Evolutionary conservation across 2,329 filamentous ascomycete species (phyloP).

Genomic region (Aspergillus sp.): DNA sequence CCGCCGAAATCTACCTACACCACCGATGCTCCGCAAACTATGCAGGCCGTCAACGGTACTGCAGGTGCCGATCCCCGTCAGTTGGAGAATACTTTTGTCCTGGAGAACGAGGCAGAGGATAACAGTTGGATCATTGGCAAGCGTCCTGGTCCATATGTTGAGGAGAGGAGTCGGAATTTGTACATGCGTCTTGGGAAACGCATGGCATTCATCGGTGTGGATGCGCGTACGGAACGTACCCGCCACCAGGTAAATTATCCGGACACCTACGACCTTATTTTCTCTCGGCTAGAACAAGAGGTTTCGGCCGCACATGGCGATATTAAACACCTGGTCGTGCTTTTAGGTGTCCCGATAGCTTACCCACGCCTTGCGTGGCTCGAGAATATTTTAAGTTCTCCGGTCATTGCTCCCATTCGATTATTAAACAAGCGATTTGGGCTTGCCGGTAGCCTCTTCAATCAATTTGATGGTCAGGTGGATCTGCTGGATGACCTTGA

Average conservation of each 20-base stretch:
- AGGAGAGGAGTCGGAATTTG: conserved; percentile 60
- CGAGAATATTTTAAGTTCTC: conserved; percentile 85
- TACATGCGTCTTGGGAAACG: conserved; percentile 65
- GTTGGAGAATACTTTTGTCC: conserved; percentile 71
- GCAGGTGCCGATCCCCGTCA: conserved; percentile 67
- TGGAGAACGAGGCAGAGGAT: conserved; percentile 58
- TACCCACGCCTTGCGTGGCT: conserved; percentile 84
- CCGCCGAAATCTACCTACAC: conserved; percentile 85
- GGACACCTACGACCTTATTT: conserved; percentile 63
- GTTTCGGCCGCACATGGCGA: conserved; percentile 52
- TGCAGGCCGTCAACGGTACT: conserved; percentile 49
- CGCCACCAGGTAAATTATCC: conserved; percentile 89
- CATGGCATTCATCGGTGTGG: conserved; percentile 62
- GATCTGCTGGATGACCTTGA: conserved; percentile 66
- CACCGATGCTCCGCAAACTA: conserved; percentile 64
- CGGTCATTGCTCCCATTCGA: conserved; percentile 83
- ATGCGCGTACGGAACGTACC: conserved; percentile 71
- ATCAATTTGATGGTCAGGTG: conserved; percentile 80
- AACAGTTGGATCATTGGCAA: conserved; percentile 75
- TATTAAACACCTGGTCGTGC: conserved; percentile 63
- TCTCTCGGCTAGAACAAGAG: conserved; percentile 55
- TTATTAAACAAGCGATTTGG: conserved; percentile 90
- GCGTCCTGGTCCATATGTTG: conserved; percentile 68
- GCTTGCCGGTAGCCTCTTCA: conserved; percentile 81
- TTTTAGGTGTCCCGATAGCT: conserved; percentile 71